Evolutionary conservation across 495 filamentous ascomycete species (phyloP).

Genomic region (Aspergillus avenaceus): DNA sequence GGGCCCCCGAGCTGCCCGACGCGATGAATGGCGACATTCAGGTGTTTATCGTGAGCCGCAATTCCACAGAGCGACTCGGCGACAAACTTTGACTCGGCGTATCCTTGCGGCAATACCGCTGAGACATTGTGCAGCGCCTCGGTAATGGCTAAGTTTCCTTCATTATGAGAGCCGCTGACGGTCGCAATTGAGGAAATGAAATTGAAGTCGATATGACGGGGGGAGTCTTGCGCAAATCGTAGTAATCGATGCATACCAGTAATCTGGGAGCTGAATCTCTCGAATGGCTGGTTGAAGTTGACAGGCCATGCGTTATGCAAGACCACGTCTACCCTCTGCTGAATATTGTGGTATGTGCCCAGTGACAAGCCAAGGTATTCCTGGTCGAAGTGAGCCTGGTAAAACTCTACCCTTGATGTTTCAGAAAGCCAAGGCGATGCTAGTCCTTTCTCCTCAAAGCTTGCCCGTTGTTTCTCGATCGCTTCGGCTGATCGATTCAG

Average conservation of each 20-base stretch:
- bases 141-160: not conserved
- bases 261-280: conserved; percentile 50
- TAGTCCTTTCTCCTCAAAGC: conserved; percentile 10
- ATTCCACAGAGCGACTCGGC: conserved; percentile 44
- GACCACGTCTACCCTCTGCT: conserved; percentile 35
- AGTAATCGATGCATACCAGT: conserved; percentile 46
- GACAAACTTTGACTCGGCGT: conserved; percentile 51
- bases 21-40: conserved; percentile 41
- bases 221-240: conserved; percentile 29
- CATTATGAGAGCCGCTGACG: not conserved
- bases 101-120: conserved; percentile 36
- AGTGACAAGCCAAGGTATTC: conserved; percentile 40
- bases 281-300: conserved; percentile 52
- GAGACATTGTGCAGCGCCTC: not conserved
- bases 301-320: conserved; percentile 57
- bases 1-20: conserved; percentile 54
- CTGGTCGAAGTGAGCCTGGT: conserved; percentile 40
- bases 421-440: not conserved
- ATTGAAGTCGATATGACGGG: not conserved
- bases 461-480: not conserved
- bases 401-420: conserved; percentile 31
- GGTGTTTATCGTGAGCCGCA: conserved; percentile 26
- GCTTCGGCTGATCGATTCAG: conserved; percentile 37
- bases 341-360: conserved; percentile 29
- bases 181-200: conserved; percentile 12